A percentile compares a stretch with the other conserved stretches of the same genome.
Conservation (phyloP, 2,329 filamentous ascomycete genomes). For the Fonsecaea multimorphosa region DNA sequence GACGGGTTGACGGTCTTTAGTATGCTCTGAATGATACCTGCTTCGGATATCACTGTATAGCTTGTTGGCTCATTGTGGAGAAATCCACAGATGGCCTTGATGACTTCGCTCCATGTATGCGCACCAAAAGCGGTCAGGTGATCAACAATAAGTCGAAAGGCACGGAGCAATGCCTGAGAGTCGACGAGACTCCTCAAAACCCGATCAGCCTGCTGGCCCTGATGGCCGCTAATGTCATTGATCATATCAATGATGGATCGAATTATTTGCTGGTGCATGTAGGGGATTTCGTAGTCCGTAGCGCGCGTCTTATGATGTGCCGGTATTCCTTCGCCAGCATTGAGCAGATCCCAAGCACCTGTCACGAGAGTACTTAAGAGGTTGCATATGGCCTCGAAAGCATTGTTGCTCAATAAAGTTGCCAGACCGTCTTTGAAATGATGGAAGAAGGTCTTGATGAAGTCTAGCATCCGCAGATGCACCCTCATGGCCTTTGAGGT, state of each 20-base stretch:
- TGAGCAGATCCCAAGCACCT: conserved; percentile 69
- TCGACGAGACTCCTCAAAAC: conserved; percentile 92
- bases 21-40: conserved; percentile 84
- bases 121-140: conserved; percentile 83
- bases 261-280: conserved; percentile 89
- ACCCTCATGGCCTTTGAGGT: conserved; percentile 82
- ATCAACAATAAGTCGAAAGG: conserved; percentile 79
- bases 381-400: conserved; percentile 88
- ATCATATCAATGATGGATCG: conserved; percentile 96
- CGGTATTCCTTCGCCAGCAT: conserved; percentile 73
- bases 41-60: conserved; percentile 93
- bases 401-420: conserved; percentile 78
- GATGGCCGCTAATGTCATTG: conserved; percentile 88
- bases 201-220: conserved; percentile 83
- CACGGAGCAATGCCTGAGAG: conserved; percentile 80
- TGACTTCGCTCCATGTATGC: conserved; percentile 92
- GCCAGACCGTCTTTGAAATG: conserved; percentile 83
- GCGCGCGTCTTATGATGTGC: conserved; percentile 75
- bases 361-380: conserved; percentile 80
- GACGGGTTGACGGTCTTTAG: conserved; percentile 69
- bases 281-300: conserved; percentile 92
- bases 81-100: conserved; percentile 90
- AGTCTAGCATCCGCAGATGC: conserved; percentile 81
- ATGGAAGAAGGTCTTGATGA: conserved; percentile 87
- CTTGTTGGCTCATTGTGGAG: conserved; percentile 99